phyloP scores from a whole-genome alignment of 257 asterid genomes.

The Jaltomata sinuosa region DNA sequence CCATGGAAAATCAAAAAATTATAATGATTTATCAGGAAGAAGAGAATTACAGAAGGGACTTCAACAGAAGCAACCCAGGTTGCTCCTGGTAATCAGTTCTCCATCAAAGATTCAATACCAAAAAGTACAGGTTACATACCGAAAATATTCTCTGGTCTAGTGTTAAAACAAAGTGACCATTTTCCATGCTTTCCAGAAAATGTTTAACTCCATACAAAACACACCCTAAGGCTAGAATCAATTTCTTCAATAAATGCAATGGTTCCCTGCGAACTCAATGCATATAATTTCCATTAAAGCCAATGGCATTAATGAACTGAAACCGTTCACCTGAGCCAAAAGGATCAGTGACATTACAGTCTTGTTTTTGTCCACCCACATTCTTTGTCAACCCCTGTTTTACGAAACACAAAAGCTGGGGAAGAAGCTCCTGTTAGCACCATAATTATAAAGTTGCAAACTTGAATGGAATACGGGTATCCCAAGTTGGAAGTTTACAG shows the following conservation, averaged over 20 bases:
- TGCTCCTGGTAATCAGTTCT: not conserved
- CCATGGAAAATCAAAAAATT: no score
- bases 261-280: no score
- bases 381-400: not conserved
- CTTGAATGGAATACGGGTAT: not conserved
- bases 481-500: not conserved
- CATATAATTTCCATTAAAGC: constrained; percentile 11
- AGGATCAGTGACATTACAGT: constrained; percentile 1
- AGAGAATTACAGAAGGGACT: constrained; percentile 2
- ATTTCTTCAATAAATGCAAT: no score
- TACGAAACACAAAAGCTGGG: constrained; percentile 4
- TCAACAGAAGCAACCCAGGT: not conserved
- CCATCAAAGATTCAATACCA: no score
- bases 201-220: no score
- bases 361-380: not conserved
- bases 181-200: no score
- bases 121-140: no score
- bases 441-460: not conserved
- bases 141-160: no score
- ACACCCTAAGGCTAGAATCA: no score
- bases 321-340: not conserved
- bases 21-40: no score
- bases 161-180: no score
- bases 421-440: constrained; percentile 2
- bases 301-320: constrained; percentile 1